Evolutionary conservation across 2,329 filamentous ascomycete species (phyloP), one percentile per base, ranked within the genome.

Genomic region (Neonectria faginata): DNA sequence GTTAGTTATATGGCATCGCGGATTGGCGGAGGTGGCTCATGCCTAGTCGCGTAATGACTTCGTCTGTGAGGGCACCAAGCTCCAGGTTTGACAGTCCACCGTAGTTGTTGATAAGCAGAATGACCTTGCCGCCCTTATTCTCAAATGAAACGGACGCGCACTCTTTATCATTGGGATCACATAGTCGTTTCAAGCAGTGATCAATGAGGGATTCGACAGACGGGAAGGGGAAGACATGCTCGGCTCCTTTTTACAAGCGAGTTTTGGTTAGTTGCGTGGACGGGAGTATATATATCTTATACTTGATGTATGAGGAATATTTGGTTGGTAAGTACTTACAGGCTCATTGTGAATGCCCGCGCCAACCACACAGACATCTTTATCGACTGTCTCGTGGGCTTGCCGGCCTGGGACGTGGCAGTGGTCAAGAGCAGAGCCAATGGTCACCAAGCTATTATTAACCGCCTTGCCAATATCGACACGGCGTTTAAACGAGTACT

Each of bases 341-440:
- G 60, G 60, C 48, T 63, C 60, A 6, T 63, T 63, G 41, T 63
- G 60, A 44, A 63, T 63, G 45, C 60, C 60, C 3, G 48, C 48
- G 16, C 54, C 54, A 36, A 62, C 60, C 14, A 62, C 60, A 8
- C 60, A 62, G 45, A 62, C 47, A 29, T 62, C 60, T 25, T 52
- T 58, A 11, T 27, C 39, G 48, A 62, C 54, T 5, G 54, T 41
- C 29, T 58, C 60, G 39, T 62, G 53, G 47, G 20, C 47, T 31
- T 58, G 54, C 25, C 54, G 54, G n/a, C 60, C 60, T 9, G 60
- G 60, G 33, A 62, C 54, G 54, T 62, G 60, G 39, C 45, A 52
- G 41, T 62, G 60, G 39, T 58, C 60, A 16, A 58, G 54, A 12
- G 60, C 54, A 10, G 54, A 58, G 5, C 60, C 60, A 33, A 58